Conservation (phyloP, 805 yeast genomes). For the Candida adriatica region DNA sequence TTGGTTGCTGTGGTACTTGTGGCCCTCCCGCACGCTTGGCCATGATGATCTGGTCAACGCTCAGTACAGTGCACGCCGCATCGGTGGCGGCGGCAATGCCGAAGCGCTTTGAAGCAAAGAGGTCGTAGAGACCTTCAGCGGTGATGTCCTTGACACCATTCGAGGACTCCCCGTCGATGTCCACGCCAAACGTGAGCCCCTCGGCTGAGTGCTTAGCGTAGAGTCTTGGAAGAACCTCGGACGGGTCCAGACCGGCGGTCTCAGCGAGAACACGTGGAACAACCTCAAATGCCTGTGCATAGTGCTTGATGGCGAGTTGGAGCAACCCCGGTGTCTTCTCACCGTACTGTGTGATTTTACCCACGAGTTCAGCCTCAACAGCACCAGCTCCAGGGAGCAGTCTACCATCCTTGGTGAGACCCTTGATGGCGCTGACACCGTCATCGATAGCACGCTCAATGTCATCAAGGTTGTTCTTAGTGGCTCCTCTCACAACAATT, state of each 20-base stretch:
- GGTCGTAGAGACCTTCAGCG: conserved; percentile 67
- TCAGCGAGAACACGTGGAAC: conserved; percentile 90
- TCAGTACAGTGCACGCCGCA: conserved; percentile 83
- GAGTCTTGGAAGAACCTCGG: conserved; percentile 81
- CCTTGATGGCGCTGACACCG: conserved; percentile 88
- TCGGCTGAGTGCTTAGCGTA: conserved; percentile 74
- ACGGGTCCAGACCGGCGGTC: conserved; percentile 86
- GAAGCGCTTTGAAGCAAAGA: conserved; percentile 70
- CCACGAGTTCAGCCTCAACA: conserved; percentile 80
- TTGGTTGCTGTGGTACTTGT: conserved; percentile 73
- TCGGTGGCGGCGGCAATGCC: conserved; percentile 94
- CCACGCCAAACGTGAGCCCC: conserved; percentile 50
- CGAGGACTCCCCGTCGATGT: conserved; percentile 66
- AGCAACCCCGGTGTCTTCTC: conserved; percentile 90
- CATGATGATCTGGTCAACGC: conserved; percentile 96
- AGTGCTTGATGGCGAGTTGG: conserved; percentile 90
- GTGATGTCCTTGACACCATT: conserved; percentile 69
- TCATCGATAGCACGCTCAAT: conserved; percentile 97
- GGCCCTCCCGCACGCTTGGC: conserved; percentile 99
- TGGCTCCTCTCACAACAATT: conserved; percentile 92
- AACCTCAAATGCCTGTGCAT: conserved; percentile 91
- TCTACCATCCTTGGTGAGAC: conserved; percentile 73
- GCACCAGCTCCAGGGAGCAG: conserved; percentile 97
- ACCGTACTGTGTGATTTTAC: conserved; percentile 74
- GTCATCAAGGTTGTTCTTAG: conserved; percentile 88